Base-by-base conservation (phyloP, 176 grass and related monocot species). In the Phoenix dactylifera region DNA sequence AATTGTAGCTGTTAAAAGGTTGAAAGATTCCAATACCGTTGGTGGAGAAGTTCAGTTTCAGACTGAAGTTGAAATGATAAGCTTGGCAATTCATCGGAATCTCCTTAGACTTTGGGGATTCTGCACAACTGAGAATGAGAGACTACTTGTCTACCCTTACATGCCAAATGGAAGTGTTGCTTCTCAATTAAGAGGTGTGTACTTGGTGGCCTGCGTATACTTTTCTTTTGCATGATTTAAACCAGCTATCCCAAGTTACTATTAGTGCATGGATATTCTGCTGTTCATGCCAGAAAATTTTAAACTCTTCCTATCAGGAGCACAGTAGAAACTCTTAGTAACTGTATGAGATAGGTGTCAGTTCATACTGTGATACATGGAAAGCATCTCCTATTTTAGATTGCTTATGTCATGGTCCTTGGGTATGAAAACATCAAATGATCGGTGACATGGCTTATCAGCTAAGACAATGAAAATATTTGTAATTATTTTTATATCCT, bases 21-120 rank as follows among this genome's bases (percentile, higher is more conserved):
- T 87, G 9, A 90, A 84, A 50, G 58, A 82, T 22, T 78, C 25
- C 50, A 63, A 66, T 79, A 52, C 74, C 5, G 52, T 32, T 7
- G 57, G 75, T 68, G 80, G 92, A 15, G 84, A 88, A 66, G 14
- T 66, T 63, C 86, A 95, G 54, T 95, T 95, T 58, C 68, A 87
- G 16, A 90, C 77, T 39, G 91, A 95, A 71, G 77, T 95, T 52
- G 83, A 95, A 60, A 85, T 95, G 28, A 82, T 87, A 59, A 95
- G 91, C 57, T 78, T 90, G 64, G 80, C 82, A 66, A 80, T 82
- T 51, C 91, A 95, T 54, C 74, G 75, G 18, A 86, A 95, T 82
- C 78, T 95, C 35, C 80, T 95, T 55, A 68, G 55, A 70, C 83
- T 95, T 18, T 24, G 50, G 24, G 91, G 86, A 7, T 87, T 84